Evolutionary conservation across 2,329 filamentous ascomycete species (phyloP).

Genomic region (Xylaria sp.): DNA sequence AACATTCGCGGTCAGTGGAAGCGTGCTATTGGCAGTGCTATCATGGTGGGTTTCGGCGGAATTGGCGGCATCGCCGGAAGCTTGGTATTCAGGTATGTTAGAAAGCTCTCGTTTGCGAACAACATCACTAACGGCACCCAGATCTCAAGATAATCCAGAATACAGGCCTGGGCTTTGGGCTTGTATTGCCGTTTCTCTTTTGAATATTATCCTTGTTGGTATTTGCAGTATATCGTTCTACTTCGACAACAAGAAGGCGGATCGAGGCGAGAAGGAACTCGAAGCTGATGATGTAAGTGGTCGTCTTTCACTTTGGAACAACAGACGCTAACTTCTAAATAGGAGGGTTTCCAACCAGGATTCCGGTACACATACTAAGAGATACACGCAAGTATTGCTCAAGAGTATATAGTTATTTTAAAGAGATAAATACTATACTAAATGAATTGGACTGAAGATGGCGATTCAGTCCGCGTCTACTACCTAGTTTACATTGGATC

Average conservation of each 20-base stretch:
- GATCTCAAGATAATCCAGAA: constrained; percentile 57
- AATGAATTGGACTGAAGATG: background rate
- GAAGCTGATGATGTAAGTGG: constrained; percentile 62
- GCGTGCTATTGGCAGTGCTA: constrained; percentile 80
- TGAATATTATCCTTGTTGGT: constrained; percentile 59
- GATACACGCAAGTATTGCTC: background rate
- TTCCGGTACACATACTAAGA: constrained; percentile 55
- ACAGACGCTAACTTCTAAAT: constrained; percentile 25
- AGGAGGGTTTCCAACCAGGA: constrained; percentile 54
- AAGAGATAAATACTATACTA: background rate
- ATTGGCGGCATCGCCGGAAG: constrained; percentile 81
- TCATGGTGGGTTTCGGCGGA: constrained; percentile 79
- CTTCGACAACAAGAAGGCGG: constrained; percentile 60
- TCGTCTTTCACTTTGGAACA: background rate
- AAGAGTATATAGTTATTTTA: background rate
- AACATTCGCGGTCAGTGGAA: constrained; percentile 93
- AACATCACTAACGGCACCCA: constrained; percentile 29
- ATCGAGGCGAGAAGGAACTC: constrained; percentile 63
- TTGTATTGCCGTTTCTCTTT: constrained; percentile 61
- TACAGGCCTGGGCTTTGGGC: constrained; percentile 67
- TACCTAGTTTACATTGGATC: background rate
- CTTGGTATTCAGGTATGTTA: constrained; percentile 70
- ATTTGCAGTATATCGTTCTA: constrained; percentile 55
- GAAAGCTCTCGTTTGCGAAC: background rate
- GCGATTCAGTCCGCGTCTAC: background rate